Evolutionary conservation across 2,329 filamentous ascomycete species (phyloP), one percentile per base, ranked within the genome.

Genomic region (Fusarium sp.): DNA sequence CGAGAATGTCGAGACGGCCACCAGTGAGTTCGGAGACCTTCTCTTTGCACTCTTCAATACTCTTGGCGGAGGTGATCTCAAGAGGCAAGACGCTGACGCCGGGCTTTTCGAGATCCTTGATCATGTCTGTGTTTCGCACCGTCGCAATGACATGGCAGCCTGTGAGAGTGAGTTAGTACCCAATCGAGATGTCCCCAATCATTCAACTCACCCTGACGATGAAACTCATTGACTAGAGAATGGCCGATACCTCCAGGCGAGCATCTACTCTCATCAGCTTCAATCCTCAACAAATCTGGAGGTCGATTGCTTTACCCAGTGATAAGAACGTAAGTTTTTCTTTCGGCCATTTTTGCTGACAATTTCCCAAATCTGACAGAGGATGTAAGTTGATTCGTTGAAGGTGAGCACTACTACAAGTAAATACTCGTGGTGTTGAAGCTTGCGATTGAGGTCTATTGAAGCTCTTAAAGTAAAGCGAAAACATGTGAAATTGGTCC

Each of bases 211-310:
- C 88, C 88, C 80, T 84, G 84, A 17, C 78, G 81, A 44, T 89
- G 85, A 58, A 90, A 90, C 69, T 88, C 87, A 4, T 85, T 75
- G 22, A 86, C 88, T 17, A 90, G 62, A 6, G 85, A 86, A 76
- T 89, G 84, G 44, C 89, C 89, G 66, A 90, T 90, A 36, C 89
- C 89, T 20, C 88, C 89, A 4, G 89, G 87, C 12, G 88, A 87
- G 76, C 89, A 90, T 20, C 89, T 90, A 39, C n/a, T 3, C 26
- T 45, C 17, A 33, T 49, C 39, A 62, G 63, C 22, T 28, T 22
- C 35, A 39, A 54, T 45, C 22, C 36, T 51, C 28, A 48, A 33
- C 47, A 62, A 33, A 9, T 48, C 13, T 7, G 5, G 7, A 26
- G 18, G 9, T 42, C 12, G 20, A 13, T 60, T 42, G 24, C n/a